A percentile compares a stretch with the other conserved stretches of the same genome.
These are phyloP conservation scores for Immersiella caudata DNA, from an alignment of 495 filamentous ascomycete genomes.

Conservation along the genomic window DNA sequence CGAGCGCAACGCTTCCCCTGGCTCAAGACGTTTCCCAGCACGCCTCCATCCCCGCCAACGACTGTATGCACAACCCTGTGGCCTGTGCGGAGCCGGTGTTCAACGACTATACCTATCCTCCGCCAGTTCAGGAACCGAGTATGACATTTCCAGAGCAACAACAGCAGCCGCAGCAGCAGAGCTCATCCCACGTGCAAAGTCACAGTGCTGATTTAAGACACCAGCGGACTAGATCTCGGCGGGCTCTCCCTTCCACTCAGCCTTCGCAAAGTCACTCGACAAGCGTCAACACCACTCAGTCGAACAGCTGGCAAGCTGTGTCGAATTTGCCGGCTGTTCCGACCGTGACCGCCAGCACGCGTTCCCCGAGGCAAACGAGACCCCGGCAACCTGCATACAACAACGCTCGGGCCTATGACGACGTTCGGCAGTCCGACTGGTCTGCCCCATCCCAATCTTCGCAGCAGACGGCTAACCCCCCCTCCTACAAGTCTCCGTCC, in stretches of 20 bases:
- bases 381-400: slow-evolving; percentile 6
- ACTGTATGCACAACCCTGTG: neutral
- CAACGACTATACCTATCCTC: slow-evolving; percentile 13
- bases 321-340: slow-evolving; percentile 5
- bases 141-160: slow-evolving; percentile 16
- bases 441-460: slow-evolving; percentile 19
- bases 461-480: slow-evolving; percentile 14
- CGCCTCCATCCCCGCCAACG: neutral
- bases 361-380: slow-evolving; percentile 30
- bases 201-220: neutral
- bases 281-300: slow-evolving; percentile 1
- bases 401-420: slow-evolving; percentile 26
- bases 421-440: slow-evolving; percentile 32
- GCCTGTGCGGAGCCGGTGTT: neutral
- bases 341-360: slow-evolving; percentile 11
- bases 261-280: slow-evolving; percentile 2
- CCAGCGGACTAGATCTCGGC: slow-evolving; percentile 17
- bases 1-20: neutral
- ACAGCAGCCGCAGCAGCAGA: too few relatives aligned
- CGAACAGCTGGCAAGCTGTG: slow-evolving; percentile 26
- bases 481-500: slow-evolving; percentile 24
- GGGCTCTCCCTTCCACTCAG: slow-evolving; percentile 13
- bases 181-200: slow-evolving; percentile 3
- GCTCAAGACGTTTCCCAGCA: neutral
- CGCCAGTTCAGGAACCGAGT: slow-evolving; percentile 8